Evolutionary conservation across 805 yeast genomes (phyloP), one percentile per base, ranked within the genome.

Genomic region (Saccharomycopsis sp.): DNA sequence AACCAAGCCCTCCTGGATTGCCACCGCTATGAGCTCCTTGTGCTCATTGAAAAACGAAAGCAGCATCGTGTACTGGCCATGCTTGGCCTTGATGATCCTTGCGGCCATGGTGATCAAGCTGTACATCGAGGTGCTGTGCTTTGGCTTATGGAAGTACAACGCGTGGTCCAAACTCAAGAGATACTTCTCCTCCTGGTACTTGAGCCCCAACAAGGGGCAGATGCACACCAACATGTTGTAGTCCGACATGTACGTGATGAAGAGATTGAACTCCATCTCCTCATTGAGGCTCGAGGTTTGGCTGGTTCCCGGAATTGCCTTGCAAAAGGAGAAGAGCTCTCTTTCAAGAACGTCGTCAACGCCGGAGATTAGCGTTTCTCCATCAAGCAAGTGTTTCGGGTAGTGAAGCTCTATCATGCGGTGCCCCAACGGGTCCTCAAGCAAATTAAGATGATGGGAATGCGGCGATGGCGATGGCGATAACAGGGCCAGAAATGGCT

Each of bases 91-190:
- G 20, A 43, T 2, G 13, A 43, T 22, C 20, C 30, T 31, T 15
- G 7, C 13, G 19, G 21, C 22, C 3, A 16, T n/a, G 23, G 31
- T 17, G 19, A 39, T 8, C 18, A 35, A 34, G 20, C 39, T 41
- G 19, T 25, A 39, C 8, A 23, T 30, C n/a, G 18, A 10, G 13
- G 31, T 29, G 8, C n/a, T 21, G 31, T 31, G 34, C 19, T 41
- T 29, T n/a, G 38, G 29, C 12, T 36, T 31, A 30, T 39, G 39
- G 36, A 29, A 43, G 17, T 43, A 43, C 31, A 43, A 31, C 10
- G 38, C 15, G 30, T 43, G 47, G 13, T 43, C 47, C n/a, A 43
- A 12, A 12, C 30, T 23, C 5, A 39, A 37, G n/a, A 20, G 10
- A 16, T 25, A 43, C 21, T 18, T 30, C 6, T 20, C 29, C n/a